A percentile compares a stretch with the other conserved stretches of the same genome.
Evolutionary conservation across 495 filamentous ascomycete species (phyloP).

Genomic region (Penicillium chermesinum): DNA sequence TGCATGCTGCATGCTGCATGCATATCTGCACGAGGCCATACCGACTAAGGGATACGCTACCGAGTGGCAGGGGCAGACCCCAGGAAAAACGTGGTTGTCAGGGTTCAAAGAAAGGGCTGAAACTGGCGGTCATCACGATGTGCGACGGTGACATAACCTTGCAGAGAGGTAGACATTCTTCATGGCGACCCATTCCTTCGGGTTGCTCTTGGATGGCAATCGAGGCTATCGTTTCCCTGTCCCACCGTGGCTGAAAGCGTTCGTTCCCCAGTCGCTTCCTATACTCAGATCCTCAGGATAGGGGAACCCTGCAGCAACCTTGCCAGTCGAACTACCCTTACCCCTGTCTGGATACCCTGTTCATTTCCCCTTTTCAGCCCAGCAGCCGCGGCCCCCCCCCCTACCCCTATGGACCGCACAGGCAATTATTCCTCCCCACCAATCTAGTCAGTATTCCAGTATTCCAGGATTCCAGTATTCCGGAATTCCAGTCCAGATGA

Average conservation of each 20-base stretch:
- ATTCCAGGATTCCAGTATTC: not conserved
- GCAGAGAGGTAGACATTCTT: too few species aligned
- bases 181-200: not conserved
- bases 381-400: too few species aligned
- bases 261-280: too few species aligned
- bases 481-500: too few species aligned
- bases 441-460: not conserved
- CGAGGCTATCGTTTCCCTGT: not conserved
- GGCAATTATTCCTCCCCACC: not conserved
- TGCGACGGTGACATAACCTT: not conserved
- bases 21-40: not conserved
- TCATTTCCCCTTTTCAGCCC: not conserved
- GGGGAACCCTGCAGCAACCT: not conserved
- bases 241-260: too few species aligned
- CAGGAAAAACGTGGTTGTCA: conserved; percentile 21
- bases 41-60: not conserved
- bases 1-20: too few species aligned
- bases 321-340: too few species aligned
- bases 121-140: conserved; percentile 15
- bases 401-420: too few species aligned
- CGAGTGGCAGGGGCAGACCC: conserved; percentile 5
- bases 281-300: not conserved
- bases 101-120: conserved; percentile 1
- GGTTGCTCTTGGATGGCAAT: not conserved
- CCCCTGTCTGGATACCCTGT: not conserved